Percentiles rank a stretch among this genome's conserved stretches.
These are phyloP conservation scores for Oehlia diaphana DNA, from an alignment of 192 early-diverging fungal species.

Conservation along the genomic window DNA sequence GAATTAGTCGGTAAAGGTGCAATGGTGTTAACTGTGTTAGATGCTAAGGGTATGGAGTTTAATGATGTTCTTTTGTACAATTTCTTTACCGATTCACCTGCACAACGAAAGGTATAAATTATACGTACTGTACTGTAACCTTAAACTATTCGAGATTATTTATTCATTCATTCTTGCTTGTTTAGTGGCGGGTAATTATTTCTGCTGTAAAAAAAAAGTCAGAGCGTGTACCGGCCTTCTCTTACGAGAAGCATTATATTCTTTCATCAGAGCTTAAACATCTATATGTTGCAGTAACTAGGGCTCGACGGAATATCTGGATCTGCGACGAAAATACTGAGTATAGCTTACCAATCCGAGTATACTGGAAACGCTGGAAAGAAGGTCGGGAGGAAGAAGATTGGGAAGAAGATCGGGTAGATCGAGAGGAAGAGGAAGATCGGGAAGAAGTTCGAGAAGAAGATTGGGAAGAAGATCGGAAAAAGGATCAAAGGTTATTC, in stretches of 20 bases:
- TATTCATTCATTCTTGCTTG: neutral
- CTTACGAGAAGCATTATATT: constrained; percentile 15
- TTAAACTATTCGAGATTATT: neutral
- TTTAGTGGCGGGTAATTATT: constrained; percentile 18
- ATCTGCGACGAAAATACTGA: constrained; percentile 9
- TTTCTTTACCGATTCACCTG: constrained; percentile 26
- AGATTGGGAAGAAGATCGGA: no score
- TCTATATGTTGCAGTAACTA: constrained; percentile 20
- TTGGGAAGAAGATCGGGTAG: no score
- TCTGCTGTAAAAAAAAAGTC: neutral
- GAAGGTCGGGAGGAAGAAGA: no score
- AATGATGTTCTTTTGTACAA: constrained; percentile 28
- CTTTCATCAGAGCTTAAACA: constrained; percentile 18
- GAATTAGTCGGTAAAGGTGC: neutral
- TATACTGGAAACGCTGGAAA: neutral
- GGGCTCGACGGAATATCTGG: constrained; percentile 20
- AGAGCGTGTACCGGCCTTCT: neutral
- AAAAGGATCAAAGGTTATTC: neutral
- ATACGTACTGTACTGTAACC: neutral
- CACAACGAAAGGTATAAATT: neutral
- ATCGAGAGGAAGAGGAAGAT: no score
- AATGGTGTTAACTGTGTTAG: constrained; percentile 10
- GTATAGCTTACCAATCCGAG: neutral
- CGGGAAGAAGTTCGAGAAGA: no score
- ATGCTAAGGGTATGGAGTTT: constrained; percentile 19